Evolutionary conservation across 2,329 filamentous ascomycete species (phyloP).

Genomic region (Coniochaeta sp.): DNA sequence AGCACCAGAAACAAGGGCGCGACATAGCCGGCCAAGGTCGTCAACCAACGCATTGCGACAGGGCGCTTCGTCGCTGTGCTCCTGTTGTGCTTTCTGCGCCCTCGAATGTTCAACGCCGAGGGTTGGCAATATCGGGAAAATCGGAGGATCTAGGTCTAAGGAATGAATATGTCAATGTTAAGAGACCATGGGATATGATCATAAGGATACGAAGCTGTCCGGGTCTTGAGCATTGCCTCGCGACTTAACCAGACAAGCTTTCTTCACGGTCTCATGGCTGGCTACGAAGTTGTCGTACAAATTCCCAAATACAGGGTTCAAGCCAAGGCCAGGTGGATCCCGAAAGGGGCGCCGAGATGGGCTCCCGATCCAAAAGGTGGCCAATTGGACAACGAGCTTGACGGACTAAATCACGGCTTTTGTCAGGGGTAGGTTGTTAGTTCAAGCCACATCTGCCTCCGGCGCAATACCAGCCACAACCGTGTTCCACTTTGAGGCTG

Average conservation of each 20-base stretch:
- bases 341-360: neutral
- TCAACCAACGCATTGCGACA: conserved; percentile 33
- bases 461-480: no score
- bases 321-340: neutral
- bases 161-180: conserved; percentile 1
- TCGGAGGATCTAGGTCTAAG: neutral
- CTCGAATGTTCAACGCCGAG: neutral
- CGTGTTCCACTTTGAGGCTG: no score
- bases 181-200: neutral
- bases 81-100: neutral
- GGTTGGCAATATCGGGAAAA: neutral
- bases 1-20: conserved; percentile 57
- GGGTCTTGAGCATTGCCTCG: neutral
- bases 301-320: neutral
- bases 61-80: neutral
- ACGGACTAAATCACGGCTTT: neutral
- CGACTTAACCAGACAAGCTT: neutral
- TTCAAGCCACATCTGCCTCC: no score
- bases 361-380: neutral
- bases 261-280: neutral
- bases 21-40: conserved; percentile 44
- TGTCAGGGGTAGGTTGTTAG: neutral
- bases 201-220: neutral
- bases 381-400: neutral
- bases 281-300: neutral